Conservation (phyloP, 73 alveolate species). For the Loxodes magnus region DNA sequence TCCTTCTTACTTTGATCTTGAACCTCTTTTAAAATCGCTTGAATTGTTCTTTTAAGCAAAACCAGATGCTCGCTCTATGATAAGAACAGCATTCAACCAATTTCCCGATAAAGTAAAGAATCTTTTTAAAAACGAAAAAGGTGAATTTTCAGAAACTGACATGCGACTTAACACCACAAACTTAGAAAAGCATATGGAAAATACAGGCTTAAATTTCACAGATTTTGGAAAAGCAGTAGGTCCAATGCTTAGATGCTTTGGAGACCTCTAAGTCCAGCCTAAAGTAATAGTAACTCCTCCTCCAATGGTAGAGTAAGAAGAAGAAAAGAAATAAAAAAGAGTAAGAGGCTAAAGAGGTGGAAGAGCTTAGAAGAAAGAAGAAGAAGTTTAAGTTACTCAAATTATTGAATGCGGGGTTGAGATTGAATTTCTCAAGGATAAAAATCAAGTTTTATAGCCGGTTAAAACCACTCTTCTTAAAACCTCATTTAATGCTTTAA, state of each 20-base stretch:
- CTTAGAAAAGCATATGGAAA: slow-evolving; percentile 62
- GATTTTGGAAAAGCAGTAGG: slow-evolving; percentile 70
- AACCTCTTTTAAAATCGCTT: slow-evolving; percentile 82
- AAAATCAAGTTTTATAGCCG: slow-evolving; percentile 75
- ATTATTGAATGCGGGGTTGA: slow-evolving; percentile 38
- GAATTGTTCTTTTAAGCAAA: slow-evolving; percentile 67
- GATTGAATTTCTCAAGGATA: slow-evolving; percentile 58
- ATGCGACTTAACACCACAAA: slow-evolving; percentile 52
- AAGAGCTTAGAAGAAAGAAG: slow-evolving; percentile 36
- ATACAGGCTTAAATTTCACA: slow-evolving; percentile 70
- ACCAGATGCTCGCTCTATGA: slow-evolving; percentile 72
- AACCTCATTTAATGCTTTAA: slow-evolving; percentile 78
- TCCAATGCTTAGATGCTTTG: slow-evolving; percentile 85
- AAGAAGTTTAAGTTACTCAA: slow-evolving; percentile 22
- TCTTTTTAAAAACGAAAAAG: slow-evolving; percentile 85
- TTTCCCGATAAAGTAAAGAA: slow-evolving; percentile 67
- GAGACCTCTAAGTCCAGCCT: slow-evolving; percentile 73
- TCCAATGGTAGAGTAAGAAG: slow-evolving; percentile 48
- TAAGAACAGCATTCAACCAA: slow-evolving; percentile 66
- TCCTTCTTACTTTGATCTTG: slow-evolving; percentile 91
- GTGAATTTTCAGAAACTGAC: slow-evolving; percentile 69
- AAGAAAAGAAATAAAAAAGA: slow-evolving; percentile 52
- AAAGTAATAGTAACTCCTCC: slow-evolving; percentile 43
- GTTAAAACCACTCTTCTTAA: slow-evolving; percentile 65
- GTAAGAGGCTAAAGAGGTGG: slow-evolving; percentile 43